Evolutionary conservation across 192 early-diverging fungal species (phyloP), one percentile per base, ranked within the genome.

Genomic region (Backusella morwellensis): DNA sequence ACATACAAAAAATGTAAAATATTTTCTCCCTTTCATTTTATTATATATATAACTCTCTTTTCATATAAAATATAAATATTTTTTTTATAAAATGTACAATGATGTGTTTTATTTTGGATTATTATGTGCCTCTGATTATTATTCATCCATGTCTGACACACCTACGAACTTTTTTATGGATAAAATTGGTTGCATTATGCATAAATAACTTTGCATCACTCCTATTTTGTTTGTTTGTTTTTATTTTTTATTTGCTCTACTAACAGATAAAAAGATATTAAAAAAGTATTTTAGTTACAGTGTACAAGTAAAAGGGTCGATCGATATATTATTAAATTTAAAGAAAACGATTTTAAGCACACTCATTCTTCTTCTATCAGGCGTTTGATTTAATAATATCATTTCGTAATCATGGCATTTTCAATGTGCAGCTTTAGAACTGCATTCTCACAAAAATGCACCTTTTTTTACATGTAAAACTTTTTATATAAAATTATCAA

Each of bases 141-240:
- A 21, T 9, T 21, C 54, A 56, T 56, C 4, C 23, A 63, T 26
- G 56, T 63, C 56, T 63, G 56, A 63, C 56, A 63, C 56, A 29
- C 47, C 29, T 63, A 63, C 11, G 21, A 14, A 12, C 26, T 29
- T 26, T 63, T 12, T 12, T 63, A 29, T n/a, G 8, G 21, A 56
- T 29, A 23, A 63, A 63, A 63, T 63, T 3, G 12, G 56, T 63
- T 63, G 56, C 56, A 63, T 63, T 63, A 63, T 63, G 56, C 56
- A 63, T 63, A 63, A 63, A 29, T 63, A 63, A 63, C 56, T 63
- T 63, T 63, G 56, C 56, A 63, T 63, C 56, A 63, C 56, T 63
- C 47, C 47, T 50, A 50, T 50, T 50, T 50, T 50, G 47, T 50
- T 50, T 50, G 47, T 50, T 50, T 50, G 47, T 50, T 50, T 50